Conservation (phyloP, 805 yeast genomes). For the Kuraishia molischiana region DNA sequence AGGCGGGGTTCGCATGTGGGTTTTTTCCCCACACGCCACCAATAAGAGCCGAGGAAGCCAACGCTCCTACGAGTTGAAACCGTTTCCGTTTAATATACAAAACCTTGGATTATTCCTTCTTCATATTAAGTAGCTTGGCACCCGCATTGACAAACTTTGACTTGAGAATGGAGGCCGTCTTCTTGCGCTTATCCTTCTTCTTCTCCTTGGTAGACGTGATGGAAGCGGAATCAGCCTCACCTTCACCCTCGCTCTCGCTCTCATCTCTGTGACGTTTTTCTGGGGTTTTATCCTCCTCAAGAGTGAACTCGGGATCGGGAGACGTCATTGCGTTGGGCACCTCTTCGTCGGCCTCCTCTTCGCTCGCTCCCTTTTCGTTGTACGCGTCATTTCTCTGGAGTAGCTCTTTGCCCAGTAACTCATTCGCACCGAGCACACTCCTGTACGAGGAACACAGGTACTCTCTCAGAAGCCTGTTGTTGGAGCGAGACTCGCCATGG, state of each 20-base stretch:
- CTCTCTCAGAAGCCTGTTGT: slow-evolving; percentile 11
- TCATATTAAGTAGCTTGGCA: not conserved
- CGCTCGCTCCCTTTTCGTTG: not conserved
- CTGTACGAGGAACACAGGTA: slow-evolving; percentile 12
- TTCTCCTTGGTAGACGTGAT: slow-evolving; percentile 11
- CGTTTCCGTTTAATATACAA: not conserved
- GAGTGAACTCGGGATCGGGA: not conserved
- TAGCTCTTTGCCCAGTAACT: slow-evolving; percentile 14
- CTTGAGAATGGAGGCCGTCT: slow-evolving; percentile 10
- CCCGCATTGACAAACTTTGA: not conserved
- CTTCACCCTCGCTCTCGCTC: slow-evolving; percentile 16
- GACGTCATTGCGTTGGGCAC: slow-evolving; percentile 1
- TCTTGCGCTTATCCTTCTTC: slow-evolving; percentile 10
- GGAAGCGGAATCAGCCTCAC: slow-evolving; percentile 19
- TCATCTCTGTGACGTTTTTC: slow-evolving; percentile 1
- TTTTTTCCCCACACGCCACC: no score
- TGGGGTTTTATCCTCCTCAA: slow-evolving; percentile 1
- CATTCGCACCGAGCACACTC: slow-evolving; percentile 8
- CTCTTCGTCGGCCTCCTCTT: not conserved
- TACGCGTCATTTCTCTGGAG: slow-evolving; percentile 2
- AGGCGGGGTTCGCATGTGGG: no score
- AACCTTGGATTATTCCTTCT: not conserved
- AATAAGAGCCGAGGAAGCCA: no score
- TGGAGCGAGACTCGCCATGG: slow-evolving; percentile 9
- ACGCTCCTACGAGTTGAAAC: no score